Evolutionary conservation across 345 rosid species (phyloP).

Genomic region (Fremontodendron californicum): DNA sequence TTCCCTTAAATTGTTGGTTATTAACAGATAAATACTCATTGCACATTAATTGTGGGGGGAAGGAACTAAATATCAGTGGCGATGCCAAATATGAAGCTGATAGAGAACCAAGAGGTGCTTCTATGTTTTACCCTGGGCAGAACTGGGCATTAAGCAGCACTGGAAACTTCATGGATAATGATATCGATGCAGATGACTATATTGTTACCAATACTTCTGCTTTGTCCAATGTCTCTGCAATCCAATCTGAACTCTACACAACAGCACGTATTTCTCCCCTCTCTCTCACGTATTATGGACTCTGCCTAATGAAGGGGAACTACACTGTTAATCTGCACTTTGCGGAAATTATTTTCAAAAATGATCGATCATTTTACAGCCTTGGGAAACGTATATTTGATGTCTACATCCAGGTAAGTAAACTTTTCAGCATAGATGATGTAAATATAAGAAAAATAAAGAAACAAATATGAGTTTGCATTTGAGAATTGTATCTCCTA

Average conservation of each 20-base stretch:
- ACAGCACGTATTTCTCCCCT: conserved; percentile 72
- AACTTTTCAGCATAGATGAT: neutral
- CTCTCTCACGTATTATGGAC: conserved; percentile 79
- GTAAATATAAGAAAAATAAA: neutral
- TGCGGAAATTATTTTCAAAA: conserved; percentile 67
- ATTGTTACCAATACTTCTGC: conserved; percentile 45
- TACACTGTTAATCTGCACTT: conserved; percentile 82
- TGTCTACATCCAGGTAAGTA: conserved; percentile 68
- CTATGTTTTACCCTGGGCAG: conserved; percentile 43
- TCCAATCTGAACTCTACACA: conserved; percentile 39
- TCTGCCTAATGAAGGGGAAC: conserved; percentile 69
- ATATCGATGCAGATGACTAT: conserved; percentile 57
- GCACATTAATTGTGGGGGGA: conserved; percentile 84
- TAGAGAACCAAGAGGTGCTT: conserved; percentile 61
- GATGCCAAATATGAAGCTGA: conserved; percentile 51
- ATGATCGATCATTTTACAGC: conserved; percentile 46
- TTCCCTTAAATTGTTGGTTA: neutral
- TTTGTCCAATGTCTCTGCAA: conserved; percentile 41
- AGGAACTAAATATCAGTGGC: conserved; percentile 28
- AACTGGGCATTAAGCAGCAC: conserved; percentile 89
- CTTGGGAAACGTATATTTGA: conserved; percentile 75
- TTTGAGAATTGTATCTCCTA: neutral
- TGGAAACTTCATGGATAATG: conserved; percentile 81
- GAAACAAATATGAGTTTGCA: neutral
- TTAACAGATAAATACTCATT: conserved; percentile 45